These are phyloP conservation scores for Lophium mytilinum DNA, from an alignment of 495 filamentous ascomycete species.

Conservation along the genomic window DNA sequence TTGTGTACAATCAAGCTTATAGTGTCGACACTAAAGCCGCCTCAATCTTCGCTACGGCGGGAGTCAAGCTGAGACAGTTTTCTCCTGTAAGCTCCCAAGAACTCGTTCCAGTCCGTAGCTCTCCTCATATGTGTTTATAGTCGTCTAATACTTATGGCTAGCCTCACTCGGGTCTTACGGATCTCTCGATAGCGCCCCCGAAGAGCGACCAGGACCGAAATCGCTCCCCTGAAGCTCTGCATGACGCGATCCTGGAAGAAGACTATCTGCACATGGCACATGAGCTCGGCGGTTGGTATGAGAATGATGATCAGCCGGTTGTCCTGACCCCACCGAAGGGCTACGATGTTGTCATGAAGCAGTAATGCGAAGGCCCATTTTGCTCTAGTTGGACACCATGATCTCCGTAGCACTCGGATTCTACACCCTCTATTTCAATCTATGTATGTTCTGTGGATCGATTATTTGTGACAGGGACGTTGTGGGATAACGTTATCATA, in stretches of 20 bases:
- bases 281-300: neutral
- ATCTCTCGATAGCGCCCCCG: slow-evolving; percentile 7
- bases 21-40: slow-evolving; percentile 66
- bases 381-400: too few species aligned
- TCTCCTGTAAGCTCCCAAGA: slow-evolving; percentile 5
- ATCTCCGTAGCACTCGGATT: too few species aligned
- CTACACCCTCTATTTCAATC: too few species aligned
- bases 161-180: slow-evolving; percentile 16
- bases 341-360: neutral
- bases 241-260: neutral
- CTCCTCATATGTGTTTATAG: neutral
- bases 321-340: neutral
- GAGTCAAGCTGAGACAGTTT: slow-evolving; percentile 22
- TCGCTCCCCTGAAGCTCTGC: neutral
- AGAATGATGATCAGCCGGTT: neutral
- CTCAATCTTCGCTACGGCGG: slow-evolving; percentile 17
- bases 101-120: neutral
- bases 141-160: neutral
- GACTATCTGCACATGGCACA: slow-evolving; percentile 2
- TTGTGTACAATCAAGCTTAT: slow-evolving; percentile 88
- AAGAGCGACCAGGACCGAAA: neutral
- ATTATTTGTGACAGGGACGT: too few species aligned
- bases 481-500: too few species aligned
- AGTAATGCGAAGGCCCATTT: too few species aligned
- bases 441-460: too few species aligned